Percentiles rank a stretch among this genome's conserved stretches.
phyloP scores from a whole-genome alignment of 129 eudicot genomes.

The Escallonia herrerae region DNA sequence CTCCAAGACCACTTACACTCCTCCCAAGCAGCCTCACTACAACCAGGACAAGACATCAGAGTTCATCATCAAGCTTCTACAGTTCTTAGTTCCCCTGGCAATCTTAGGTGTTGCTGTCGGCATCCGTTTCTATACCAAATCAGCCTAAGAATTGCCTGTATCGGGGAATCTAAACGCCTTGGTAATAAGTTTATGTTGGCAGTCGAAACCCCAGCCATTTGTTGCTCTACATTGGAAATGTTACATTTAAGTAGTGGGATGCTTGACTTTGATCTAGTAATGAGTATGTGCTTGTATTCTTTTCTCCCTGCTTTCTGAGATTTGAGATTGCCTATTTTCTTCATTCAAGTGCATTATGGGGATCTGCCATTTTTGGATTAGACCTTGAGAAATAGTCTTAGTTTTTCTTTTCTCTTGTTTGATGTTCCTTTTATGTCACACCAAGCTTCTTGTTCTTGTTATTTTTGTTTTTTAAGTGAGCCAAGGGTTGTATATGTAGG shows the following conservation, averaged over 20 bases:
- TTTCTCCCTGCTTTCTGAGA: not conserved
- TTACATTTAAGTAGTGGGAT: not conserved
- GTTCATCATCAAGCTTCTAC: slow-evolving; percentile 81
- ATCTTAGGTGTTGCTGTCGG: slow-evolving; percentile 86
- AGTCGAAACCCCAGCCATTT: not conserved
- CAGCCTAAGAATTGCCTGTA: slow-evolving; percentile 16
- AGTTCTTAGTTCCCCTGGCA: slow-evolving; percentile 77
- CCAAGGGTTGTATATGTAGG: no score
- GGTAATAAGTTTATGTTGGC: not conserved
- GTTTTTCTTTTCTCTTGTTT: no score
- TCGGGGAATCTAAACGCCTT: not conserved
- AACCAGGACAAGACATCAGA: slow-evolving; percentile 90
- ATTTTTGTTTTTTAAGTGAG: no score
- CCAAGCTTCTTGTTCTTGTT: no score
- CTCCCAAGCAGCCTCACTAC: slow-evolving; percentile 81
- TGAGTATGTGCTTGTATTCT: not conserved
- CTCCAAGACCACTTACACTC: slow-evolving; percentile 48
- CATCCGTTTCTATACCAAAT: slow-evolving; percentile 75
- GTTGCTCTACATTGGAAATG: slow-evolving; percentile 2
- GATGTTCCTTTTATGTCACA: no score
- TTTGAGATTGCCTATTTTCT: not conserved
- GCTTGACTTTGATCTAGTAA: not conserved
- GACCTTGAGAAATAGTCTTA: no score
- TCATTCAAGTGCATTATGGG: not conserved
- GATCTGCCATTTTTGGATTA: not conserved